These are phyloP conservation scores for Aspergillus hortae DNA, from an alignment of 2,329 filamentous ascomycete genomes.

Conservation along the genomic window DNA sequence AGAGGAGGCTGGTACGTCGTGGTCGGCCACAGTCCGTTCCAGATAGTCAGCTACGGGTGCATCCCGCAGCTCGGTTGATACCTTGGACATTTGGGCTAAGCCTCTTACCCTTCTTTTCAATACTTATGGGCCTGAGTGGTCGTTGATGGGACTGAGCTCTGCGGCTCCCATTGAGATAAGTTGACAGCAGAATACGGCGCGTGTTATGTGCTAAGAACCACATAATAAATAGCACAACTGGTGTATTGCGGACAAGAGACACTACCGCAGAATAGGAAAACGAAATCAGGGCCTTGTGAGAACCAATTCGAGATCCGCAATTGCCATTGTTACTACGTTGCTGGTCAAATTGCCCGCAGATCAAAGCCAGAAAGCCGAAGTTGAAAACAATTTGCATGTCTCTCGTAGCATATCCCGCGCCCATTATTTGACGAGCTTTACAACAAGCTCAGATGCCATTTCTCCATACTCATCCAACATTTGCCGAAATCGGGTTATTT, in stretches of 20 bases:
- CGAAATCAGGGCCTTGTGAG: not conserved
- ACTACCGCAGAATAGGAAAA: not conserved
- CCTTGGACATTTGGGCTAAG: not conserved
- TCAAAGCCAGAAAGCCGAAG: not conserved
- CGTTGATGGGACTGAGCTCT: not conserved
- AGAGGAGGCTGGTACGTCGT: no score
- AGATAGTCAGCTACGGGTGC: no score
- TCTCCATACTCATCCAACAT: not conserved
- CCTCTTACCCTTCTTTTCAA: not conserved
- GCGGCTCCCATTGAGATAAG: no score
- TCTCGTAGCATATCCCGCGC: not conserved
- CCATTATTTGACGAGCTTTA: not conserved
- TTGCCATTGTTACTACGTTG: not conserved
- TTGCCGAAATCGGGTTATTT: not conserved
- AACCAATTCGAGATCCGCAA: not conserved
- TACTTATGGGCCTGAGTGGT: not conserved
- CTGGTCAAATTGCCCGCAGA: not conserved
- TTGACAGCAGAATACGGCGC: not conserved
- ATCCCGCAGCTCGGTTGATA: not conserved
- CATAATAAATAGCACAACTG: not conserved
- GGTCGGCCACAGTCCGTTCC: no score
- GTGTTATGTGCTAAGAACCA: not conserved
- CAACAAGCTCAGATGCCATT: not conserved
- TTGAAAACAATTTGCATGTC: not conserved
- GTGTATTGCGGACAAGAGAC: not conserved